phyloP scores from a whole-genome alignment of 306 rosid genomes.

The Acacia melanoxylon region DNA sequence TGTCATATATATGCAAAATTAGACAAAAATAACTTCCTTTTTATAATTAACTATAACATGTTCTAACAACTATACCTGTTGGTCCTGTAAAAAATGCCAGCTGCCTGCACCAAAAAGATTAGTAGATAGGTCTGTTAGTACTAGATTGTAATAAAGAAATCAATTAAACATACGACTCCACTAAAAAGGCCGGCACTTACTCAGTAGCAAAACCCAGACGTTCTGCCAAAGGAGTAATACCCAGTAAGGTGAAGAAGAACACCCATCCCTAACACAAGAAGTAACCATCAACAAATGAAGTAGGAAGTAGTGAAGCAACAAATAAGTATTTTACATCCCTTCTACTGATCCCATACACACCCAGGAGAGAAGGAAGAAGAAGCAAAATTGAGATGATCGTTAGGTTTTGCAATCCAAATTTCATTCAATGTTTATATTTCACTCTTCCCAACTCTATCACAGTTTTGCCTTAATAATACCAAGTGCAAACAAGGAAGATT shows the following conservation, averaged over 20 bases:
- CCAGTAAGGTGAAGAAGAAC: conserved; percentile 76
- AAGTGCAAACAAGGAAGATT: neutral
- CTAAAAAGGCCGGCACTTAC: conserved; percentile 42
- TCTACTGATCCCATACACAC: neutral
- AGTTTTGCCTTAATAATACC: conserved; percentile 7
- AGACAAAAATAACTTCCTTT: neutral
- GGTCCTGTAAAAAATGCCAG: conserved; percentile 93
- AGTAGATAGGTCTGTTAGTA: conserved; percentile 20
- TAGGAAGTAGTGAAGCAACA: neutral
- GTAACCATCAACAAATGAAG: neutral
- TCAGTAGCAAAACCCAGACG: conserved; percentile 90
- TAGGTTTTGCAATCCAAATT: neutral
- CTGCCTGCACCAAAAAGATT: conserved; percentile 58
- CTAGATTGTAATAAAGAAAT: neutral
- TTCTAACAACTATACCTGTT: conserved; percentile 53
- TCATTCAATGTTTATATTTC: neutral
- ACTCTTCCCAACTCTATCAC: neutral
- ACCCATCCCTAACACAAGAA: conserved; percentile 69
- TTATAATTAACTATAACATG: neutral
- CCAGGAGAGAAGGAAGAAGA: neutral
- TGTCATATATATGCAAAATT: neutral
- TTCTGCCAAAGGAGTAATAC: conserved; percentile 84
- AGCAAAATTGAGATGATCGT: neutral
- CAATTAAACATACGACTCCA: neutral
- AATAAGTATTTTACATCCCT: neutral